phyloP scores from a whole-genome alignment of 2,329 filamentous ascomycete genomes.

The Pseudogymnoascus sp. region DNA sequence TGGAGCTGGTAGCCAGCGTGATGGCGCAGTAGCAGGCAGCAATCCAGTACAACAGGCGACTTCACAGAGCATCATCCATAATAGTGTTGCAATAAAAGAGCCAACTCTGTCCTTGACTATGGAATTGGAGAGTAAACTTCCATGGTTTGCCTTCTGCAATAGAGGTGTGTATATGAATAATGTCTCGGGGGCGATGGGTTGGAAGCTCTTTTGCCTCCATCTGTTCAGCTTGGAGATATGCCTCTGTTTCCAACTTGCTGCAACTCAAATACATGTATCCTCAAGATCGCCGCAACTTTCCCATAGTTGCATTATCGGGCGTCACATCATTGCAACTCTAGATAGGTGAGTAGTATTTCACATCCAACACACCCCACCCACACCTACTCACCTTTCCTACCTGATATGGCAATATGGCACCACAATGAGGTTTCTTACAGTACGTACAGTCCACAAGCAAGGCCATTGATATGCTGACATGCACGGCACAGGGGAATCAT shows the following conservation, averaged over 20 bases:
- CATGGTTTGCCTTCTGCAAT: too few species aligned
- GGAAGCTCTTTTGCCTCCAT: not conserved
- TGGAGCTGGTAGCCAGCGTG: too few species aligned
- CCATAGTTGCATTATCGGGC: conserved; percentile 3
- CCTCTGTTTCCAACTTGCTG: not conserved
- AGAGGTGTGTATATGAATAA: not conserved
- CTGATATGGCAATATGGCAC: not conserved
- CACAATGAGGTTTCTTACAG: not conserved
- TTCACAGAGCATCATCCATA: too few species aligned
- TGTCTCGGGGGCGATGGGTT: not conserved
- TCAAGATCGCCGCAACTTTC: not conserved
- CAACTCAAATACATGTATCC: not conserved
- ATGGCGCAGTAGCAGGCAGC: too few species aligned
- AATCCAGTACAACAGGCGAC: too few species aligned
- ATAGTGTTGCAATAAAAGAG: too few species aligned
- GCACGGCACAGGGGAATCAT: not conserved
- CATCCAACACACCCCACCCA: not conserved
- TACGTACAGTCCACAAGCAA: not conserved
- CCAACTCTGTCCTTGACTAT: too few species aligned
- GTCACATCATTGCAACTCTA: not conserved
- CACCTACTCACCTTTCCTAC: not conserved
- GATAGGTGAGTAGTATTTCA: not conserved
- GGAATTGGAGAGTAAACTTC: too few species aligned
- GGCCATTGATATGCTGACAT: not conserved
- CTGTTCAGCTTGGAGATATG: not conserved